A percentile compares a stretch with the other conserved stretches of the same genome.
Evolutionary conservation across 1,284 basidiomycete species (phyloP).

Genomic region (Tilletia walkeri): DNA sequence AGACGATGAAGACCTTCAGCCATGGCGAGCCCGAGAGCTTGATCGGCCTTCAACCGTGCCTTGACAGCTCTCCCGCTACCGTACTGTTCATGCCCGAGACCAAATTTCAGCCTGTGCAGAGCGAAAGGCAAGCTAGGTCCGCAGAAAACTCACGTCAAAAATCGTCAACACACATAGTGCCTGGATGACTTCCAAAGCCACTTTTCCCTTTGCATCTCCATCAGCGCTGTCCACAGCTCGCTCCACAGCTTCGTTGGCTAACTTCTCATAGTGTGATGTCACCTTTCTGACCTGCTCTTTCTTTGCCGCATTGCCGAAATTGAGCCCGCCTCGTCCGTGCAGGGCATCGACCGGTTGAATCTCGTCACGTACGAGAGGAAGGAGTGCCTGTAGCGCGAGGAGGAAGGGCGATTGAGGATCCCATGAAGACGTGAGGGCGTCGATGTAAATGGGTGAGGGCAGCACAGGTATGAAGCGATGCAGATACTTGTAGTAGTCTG

Average conservation of each 20-base stretch:
- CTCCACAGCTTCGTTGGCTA: conserved; percentile 43
- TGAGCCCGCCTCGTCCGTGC: conserved; percentile 29
- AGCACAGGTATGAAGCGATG: conserved; percentile 49
- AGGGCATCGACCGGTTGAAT: conserved; percentile 26
- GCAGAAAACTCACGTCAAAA: conserved; percentile 27
- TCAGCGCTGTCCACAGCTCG: conserved; percentile 37
- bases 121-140: neutral
- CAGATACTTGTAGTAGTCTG: conserved; percentile 46
- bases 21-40: conserved; percentile 50
- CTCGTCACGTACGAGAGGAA: conserved; percentile 41
- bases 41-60: conserved; percentile 47
- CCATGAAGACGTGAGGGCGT: conserved; percentile 30
- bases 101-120: neutral
- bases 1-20: conserved; percentile 46
- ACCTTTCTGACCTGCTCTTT: conserved; percentile 33
- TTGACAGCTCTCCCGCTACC: conserved; percentile 47
- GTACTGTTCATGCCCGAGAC: conserved; percentile 25
- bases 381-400: conserved; percentile 39
- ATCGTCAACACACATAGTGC: conserved; percentile 42
- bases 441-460: conserved; percentile 35
- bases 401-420: conserved; percentile 40
- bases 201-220: conserved; percentile 27
- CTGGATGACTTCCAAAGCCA: conserved; percentile 44
- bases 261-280: conserved; percentile 35
- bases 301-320: conserved; percentile 39